Evolutionary conservation across 805 yeast genomes (phyloP).

Genomic region (Yarrowia sp.): DNA sequence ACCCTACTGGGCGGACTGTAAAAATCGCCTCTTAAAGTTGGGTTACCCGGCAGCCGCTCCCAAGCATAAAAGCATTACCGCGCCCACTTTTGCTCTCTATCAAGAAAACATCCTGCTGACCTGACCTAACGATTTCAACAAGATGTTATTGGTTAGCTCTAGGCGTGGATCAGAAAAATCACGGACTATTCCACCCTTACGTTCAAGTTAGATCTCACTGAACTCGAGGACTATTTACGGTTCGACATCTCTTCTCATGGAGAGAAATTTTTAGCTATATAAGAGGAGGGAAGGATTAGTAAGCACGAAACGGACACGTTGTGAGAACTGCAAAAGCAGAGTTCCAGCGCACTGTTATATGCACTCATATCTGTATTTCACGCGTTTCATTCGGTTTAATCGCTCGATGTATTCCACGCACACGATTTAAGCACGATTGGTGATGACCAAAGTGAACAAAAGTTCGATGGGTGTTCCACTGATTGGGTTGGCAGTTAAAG

Average conservation of each 20-base stretch:
- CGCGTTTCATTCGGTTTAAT: no score
- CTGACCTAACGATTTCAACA: slow-evolving; percentile 36
- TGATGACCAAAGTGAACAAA: background rate
- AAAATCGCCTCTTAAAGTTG: background rate
- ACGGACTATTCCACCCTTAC: slow-evolving; percentile 35
- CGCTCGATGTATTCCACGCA: background rate
- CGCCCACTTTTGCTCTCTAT: slow-evolving; percentile 20
- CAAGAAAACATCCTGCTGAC: slow-evolving; percentile 36
- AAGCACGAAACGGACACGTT: no score
- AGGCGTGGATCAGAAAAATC: slow-evolving; percentile 34
- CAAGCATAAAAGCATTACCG: slow-evolving; percentile 28
- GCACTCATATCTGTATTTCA: no score
- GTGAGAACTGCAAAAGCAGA: no score
- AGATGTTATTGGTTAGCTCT: slow-evolving; percentile 35
- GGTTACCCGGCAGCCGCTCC: slow-evolving; percentile 16
- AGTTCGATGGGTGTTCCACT: no score
- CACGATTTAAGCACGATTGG: background rate
- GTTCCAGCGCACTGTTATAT: no score
- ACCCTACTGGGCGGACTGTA: slow-evolving; percentile 20
- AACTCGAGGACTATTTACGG: slow-evolving; percentile 36
- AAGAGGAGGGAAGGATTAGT: no score
- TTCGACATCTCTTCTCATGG: slow-evolving; percentile 5
- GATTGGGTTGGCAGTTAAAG: background rate
- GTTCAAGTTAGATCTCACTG: slow-evolving; percentile 33
- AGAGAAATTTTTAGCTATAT: background rate